Conservation (phyloP, 83 land plant species). For the Thuja plicata region DNA sequence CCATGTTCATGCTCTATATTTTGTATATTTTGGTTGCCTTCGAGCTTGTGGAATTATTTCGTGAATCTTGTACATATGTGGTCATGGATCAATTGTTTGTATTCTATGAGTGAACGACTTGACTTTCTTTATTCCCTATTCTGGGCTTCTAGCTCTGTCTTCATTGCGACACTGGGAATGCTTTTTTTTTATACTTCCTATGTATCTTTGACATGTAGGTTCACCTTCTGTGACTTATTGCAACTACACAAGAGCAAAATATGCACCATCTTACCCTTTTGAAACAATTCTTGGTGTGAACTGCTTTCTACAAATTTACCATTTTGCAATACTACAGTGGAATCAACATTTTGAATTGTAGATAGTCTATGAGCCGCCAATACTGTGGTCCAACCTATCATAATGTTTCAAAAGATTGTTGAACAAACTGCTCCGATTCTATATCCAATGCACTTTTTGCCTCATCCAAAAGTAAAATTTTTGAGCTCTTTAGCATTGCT, state of each 20-base stretch:
- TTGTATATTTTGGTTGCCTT: too few species aligned
- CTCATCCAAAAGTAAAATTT: conserved; percentile 67
- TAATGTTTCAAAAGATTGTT: conserved; percentile 46
- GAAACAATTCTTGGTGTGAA: conserved; percentile 41
- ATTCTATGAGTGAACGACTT: too few species aligned
- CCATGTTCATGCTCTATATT: too few species aligned
- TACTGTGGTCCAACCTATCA: conserved; percentile 50
- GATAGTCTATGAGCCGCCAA: conserved; percentile 67
- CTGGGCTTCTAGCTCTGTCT: too few species aligned
- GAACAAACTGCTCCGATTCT: conserved; percentile 55
- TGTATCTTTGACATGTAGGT: too few species aligned
- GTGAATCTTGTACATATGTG: too few species aligned
- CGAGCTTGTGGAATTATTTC: too few species aligned
- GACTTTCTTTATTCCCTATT: too few species aligned
- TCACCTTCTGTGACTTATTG: conserved; percentile 23
- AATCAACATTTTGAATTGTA: conserved; percentile 50
- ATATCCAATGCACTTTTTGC: conserved; percentile 82
- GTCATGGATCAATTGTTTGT: too few species aligned
- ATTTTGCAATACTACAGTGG: conserved; percentile 42
- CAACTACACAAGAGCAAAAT: conserved; percentile 39
- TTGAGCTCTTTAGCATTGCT: conserved; percentile 63
- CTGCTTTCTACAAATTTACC: conserved; percentile 65
- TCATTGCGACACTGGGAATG: too few species aligned
- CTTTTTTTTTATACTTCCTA: too few species aligned
- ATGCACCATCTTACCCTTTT: conserved; percentile 39